Conservation (phyloP, 1,139 yeast species). For the Debaryomyces udenii region DNA sequence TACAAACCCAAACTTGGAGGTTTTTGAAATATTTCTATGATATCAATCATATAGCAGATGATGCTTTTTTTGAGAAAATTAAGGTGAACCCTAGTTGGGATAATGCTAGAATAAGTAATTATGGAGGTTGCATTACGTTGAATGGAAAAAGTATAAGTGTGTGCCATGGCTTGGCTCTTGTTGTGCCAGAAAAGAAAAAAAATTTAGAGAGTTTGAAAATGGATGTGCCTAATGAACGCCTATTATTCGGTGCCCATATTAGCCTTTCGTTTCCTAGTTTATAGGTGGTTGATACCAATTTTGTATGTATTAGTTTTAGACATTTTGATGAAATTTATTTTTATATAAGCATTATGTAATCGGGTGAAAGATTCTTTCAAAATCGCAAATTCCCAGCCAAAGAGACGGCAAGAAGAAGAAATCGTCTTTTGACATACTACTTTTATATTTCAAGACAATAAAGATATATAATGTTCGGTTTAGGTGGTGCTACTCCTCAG, state of each 20-base stretch:
- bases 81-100: slow-evolving; percentile 25
- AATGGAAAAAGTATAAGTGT: slow-evolving; percentile 42
- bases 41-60: slow-evolving; percentile 27
- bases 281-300: no score
- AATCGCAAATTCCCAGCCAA: slow-evolving; percentile 8
- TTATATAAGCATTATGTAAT: slow-evolving; percentile 6
- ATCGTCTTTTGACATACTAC: background rate
- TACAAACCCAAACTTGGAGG: slow-evolving; percentile 49
- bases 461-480: slow-evolving; percentile 59
- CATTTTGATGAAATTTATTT: no score
- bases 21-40: slow-evolving; percentile 41
- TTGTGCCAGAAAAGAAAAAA: slow-evolving; percentile 35
- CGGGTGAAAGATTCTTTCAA: slow-evolving; percentile 5
- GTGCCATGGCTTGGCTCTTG: slow-evolving; percentile 40
- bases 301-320: no score
- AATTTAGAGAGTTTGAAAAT: slow-evolving; percentile 26
- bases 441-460: background rate
- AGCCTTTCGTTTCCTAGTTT: slow-evolving; percentile 43
- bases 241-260: slow-evolving; percentile 42
- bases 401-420: slow-evolving; percentile 8
- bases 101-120: slow-evolving; percentile 35
- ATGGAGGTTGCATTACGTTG: slow-evolving; percentile 39
- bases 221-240: slow-evolving; percentile 24
- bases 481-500: slow-evolving; percentile 80
- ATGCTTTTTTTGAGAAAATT: slow-evolving; percentile 27